These are phyloP conservation scores for Fusarium cyanostomum DNA, from an alignment of 2,329 filamentous ascomycete genomes.

Conservation along the genomic window DNA sequence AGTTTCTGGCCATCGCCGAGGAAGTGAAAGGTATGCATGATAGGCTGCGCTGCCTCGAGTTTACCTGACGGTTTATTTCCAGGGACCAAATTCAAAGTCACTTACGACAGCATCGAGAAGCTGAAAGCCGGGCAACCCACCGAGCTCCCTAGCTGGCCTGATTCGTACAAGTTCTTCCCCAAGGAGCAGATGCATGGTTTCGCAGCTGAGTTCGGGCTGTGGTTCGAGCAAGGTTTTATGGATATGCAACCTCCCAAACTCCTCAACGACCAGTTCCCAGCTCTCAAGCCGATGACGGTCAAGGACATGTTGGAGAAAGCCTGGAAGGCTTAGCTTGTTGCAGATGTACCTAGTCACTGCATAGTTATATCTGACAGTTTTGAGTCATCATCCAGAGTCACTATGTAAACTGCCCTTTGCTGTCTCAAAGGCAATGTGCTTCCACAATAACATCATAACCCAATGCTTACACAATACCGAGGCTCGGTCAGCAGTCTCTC, in stretches of 20 bases:
- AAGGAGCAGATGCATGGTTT: conserved; percentile 4
- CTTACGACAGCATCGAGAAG: conserved; percentile 3
- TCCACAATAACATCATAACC: no score
- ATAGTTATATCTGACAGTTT: no score
- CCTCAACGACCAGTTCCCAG: conserved; percentile 1
- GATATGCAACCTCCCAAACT: background rate
- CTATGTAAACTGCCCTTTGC: no score
- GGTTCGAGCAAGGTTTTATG: background rate
- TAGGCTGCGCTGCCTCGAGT: no score
- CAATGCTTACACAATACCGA: no score
- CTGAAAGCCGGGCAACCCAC: conserved; percentile 1
- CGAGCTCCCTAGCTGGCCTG: conserved; percentile 1
- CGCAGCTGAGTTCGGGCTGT: background rate
- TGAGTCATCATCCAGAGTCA: no score
- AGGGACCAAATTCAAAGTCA: conserved; percentile 6
- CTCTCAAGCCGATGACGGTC: background rate
- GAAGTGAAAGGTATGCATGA: conserved; percentile 34
- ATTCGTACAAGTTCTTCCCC: conserved; percentile 3
- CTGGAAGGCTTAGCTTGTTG: background rate
- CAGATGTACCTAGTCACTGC: no score
- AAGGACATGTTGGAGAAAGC: background rate
- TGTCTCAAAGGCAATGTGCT: no score
- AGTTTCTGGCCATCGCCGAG: conserved; percentile 53
- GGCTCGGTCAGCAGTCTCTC: no score
- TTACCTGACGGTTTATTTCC: no score